Conservation (phyloP, 345 rosid genomes). For the Moricandia moricandioides region DNA sequence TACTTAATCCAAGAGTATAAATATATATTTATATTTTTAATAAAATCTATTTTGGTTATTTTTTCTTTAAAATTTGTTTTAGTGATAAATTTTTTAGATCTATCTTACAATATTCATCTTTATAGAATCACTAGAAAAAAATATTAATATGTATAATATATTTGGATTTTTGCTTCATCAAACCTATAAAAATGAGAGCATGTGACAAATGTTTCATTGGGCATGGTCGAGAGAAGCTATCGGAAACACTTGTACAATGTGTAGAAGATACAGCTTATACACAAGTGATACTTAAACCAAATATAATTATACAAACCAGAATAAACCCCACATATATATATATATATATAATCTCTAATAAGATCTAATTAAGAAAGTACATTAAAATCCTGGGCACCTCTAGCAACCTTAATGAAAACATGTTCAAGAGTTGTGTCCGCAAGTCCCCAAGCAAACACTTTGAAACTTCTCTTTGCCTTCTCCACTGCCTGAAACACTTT, state of each 20-base stretch:
- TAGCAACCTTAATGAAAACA: constrained; percentile 93
- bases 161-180: too few relatives aligned
- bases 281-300: not conserved
- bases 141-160: too few relatives aligned
- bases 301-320: not conserved
- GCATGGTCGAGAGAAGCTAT: too few relatives aligned
- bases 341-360: not conserved
- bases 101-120: too few relatives aligned
- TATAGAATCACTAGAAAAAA: too few relatives aligned
- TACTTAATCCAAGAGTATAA: too few relatives aligned
- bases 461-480: constrained; percentile 63
- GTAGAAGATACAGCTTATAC: not conserved
- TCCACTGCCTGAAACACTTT: constrained; percentile 76
- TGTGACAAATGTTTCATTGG: too few relatives aligned
- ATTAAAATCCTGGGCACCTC: constrained; percentile 40
- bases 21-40: too few relatives aligned
- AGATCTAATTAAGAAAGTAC: constrained; percentile 31
- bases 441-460: constrained; percentile 88
- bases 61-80: too few relatives aligned
- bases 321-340: not conserved
- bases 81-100: too few relatives aligned
- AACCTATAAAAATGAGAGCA: too few relatives aligned
- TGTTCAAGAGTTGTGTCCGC: constrained; percentile 91
- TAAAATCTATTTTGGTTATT: too few relatives aligned
- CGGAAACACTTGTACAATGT: not conserved